Evolutionary conservation across 208 protist species (phyloP).

Genomic region (Crithidia fasciculata): DNA sequence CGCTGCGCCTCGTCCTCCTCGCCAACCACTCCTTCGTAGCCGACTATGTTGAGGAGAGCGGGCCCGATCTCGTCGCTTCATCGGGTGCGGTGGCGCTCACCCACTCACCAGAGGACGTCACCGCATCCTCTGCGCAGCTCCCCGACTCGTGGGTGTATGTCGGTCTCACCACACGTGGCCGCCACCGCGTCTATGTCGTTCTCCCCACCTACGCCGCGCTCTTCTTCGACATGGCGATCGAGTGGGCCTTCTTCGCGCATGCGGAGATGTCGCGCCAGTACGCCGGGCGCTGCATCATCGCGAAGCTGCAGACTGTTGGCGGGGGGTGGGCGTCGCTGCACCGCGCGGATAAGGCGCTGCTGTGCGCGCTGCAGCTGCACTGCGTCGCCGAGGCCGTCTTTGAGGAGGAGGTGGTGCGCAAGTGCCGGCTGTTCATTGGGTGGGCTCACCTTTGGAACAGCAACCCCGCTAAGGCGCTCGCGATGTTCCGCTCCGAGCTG

Average conservation of each 20-base stretch:
- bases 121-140: too few species aligned
- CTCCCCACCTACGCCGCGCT: conserved; percentile 40
- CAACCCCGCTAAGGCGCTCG: conserved; percentile 35
- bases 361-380: conserved; percentile 59
- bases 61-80: conserved; percentile 6
- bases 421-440: conserved; percentile 74
- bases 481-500: conserved; percentile 50
- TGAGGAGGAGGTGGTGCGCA: conserved; percentile 51
- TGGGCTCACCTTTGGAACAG: conserved; percentile 79
- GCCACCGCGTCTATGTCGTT: conserved; percentile 28
- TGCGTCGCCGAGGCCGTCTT: conserved; percentile 35
- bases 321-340: conserved; percentile 82
- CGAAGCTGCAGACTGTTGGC: conserved; percentile 67
- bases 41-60: conserved; percentile 7
- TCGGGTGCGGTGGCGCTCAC: too few species aligned
- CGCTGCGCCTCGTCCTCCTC: conserved; percentile 22
- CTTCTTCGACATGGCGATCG: conserved; percentile 43
- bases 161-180: background rate
- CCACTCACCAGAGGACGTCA: too few species aligned
- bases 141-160: conserved; percentile 9
- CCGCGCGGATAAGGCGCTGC: conserved; percentile 57
- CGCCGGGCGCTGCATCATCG: conserved; percentile 44
- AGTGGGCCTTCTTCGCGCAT: conserved; percentile 49
- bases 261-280: conserved; percentile 63
- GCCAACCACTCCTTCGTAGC: conserved; percentile 10